Conservation (phyloP, 108 stramenopile genomes). For the Skeletonema tropicum region DNA sequence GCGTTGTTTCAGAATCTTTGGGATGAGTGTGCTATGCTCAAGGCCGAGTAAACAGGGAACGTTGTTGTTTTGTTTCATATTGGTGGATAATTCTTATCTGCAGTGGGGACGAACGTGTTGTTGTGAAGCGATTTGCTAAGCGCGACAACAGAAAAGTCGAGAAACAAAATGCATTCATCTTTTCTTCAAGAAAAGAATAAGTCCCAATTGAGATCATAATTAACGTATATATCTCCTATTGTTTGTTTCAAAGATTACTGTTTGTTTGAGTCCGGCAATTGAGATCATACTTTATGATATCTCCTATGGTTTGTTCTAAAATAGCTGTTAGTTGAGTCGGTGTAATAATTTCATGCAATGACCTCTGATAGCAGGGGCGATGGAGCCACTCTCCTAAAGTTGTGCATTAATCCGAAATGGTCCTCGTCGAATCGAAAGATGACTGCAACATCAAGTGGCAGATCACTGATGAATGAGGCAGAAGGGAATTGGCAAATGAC, state of each 20-base stretch:
- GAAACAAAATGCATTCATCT: background rate
- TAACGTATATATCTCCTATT: background rate
- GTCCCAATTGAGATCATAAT: background rate
- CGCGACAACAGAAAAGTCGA: background rate
- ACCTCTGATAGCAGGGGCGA: slow-evolving; percentile 38
- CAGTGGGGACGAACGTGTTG: background rate
- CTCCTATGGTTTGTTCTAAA: background rate
- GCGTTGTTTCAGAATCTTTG: slow-evolving; percentile 88
- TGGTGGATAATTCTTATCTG: background rate
- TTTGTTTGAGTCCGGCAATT: background rate
- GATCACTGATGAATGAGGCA: slow-evolving; percentile 52
- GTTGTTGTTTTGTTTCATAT: background rate
- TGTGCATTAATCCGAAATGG: slow-evolving; percentile 51
- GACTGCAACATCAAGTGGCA: slow-evolving; percentile 57
- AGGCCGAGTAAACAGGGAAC: slow-evolving; percentile 57
- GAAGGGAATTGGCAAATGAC: slow-evolving; percentile 52
- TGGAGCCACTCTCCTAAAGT: slow-evolving; percentile 35
- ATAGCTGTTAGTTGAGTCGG: background rate
- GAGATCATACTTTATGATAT: background rate
- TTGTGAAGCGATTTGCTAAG: background rate
- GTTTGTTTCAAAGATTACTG: background rate
- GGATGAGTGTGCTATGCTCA: slow-evolving; percentile 84
- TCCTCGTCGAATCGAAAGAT: slow-evolving; percentile 45
- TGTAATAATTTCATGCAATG: slow-evolving; percentile 25
- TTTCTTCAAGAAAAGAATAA: background rate